phyloP scores from a whole-genome alignment of 2,329 filamentous ascomycete species.

The Aspergillus chevalieri region DNA sequence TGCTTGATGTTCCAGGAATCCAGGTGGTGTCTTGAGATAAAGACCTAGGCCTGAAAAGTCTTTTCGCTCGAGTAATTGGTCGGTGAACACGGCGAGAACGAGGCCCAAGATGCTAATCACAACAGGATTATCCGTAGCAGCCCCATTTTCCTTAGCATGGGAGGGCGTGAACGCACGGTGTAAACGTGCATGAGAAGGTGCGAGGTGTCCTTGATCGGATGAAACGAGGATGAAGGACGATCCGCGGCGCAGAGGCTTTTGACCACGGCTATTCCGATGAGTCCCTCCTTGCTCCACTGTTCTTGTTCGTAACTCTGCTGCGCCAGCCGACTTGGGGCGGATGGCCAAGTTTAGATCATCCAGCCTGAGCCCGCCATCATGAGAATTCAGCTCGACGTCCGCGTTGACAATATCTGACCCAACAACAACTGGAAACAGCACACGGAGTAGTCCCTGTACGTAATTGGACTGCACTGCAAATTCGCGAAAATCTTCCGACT shows the following conservation, averaged over 20 bases:
- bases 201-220: constrained; percentile 55
- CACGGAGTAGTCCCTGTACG: constrained; percentile 67
- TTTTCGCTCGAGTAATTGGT: constrained; percentile 78
- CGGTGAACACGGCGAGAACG: constrained; percentile 71
- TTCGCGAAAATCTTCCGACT: constrained; percentile 71
- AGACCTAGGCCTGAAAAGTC: constrained; percentile 85
- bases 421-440: constrained; percentile 81
- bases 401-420: constrained; percentile 77
- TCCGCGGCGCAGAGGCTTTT: constrained; percentile 60
- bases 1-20: constrained; percentile 88
- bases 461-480: constrained; percentile 77
- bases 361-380: constrained; percentile 73
- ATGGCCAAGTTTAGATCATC: constrained; percentile 81
- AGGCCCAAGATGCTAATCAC: constrained; percentile 73
- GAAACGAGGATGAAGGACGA: constrained; percentile 90
- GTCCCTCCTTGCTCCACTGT: constrained; percentile 50
- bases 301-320: constrained; percentile 67
- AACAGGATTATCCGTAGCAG: constrained; percentile 57
- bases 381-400: constrained; percentile 78
- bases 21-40: constrained; percentile 81
- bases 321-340: constrained; percentile 61
- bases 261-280: constrained; percentile 46
- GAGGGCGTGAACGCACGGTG: constrained; percentile 58
- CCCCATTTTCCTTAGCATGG: constrained; percentile 43
- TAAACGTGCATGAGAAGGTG: constrained; percentile 57